Evolutionary conservation across 2,329 filamentous ascomycete species (phyloP).

Genomic region (Gaeumannomyces sp.): DNA sequence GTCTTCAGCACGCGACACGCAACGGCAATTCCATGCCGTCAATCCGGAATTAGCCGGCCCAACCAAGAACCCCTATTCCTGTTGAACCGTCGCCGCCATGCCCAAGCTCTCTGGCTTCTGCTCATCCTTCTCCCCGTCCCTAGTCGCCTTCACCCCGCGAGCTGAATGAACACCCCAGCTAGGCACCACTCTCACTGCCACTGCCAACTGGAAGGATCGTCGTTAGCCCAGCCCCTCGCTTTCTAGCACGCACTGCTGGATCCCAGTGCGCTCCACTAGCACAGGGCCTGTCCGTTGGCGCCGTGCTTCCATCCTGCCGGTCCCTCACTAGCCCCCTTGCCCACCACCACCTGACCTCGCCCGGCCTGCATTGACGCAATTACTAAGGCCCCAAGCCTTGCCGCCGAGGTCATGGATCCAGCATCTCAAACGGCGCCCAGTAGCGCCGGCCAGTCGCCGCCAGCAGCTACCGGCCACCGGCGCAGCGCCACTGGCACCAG

Average conservation of each 20-base stretch:
- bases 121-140: background rate
- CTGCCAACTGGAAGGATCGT: background rate
- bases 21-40: background rate
- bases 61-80: background rate
- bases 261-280: background rate
- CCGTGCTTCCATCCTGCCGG: background rate
- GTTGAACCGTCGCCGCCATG: background rate
- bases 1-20: too few relatives aligned
- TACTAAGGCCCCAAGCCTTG: conserved; percentile 1
- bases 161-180: background rate
- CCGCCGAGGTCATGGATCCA: conserved; percentile 2
- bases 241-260: background rate
- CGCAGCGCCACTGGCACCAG: conserved; percentile 2
- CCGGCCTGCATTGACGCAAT: background rate
- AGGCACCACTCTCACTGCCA: background rate
- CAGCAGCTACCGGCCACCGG: conserved; percentile 8
- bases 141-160: background rate
- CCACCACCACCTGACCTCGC: background rate
- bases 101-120: background rate
- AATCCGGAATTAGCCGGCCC: background rate
- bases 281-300: background rate
- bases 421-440: conserved; percentile 2
- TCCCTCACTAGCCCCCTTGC: background rate
- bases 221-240: background rate
- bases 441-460: conserved; percentile 6